These are phyloP conservation scores for Lizonia empirigonia DNA, from an alignment of 2,329 filamentous ascomycete species.

Conservation along the genomic window DNA sequence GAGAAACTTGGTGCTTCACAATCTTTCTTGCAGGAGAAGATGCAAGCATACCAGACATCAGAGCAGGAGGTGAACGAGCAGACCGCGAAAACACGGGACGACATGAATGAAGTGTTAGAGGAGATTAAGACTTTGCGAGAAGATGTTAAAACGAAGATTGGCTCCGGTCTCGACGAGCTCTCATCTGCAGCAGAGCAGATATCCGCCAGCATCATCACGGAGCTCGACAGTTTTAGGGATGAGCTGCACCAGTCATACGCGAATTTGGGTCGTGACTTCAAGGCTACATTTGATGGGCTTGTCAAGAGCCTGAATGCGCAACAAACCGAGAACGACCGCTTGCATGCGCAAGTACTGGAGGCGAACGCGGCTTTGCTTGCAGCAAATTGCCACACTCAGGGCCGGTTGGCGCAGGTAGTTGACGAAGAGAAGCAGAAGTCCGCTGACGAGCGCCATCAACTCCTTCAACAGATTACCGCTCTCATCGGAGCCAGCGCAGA, in stretches of 20 bases:
- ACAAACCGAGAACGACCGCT: constrained; percentile 72
- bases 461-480: constrained; percentile 77
- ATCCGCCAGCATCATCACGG: constrained; percentile 83
- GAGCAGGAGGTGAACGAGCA: constrained; percentile 71
- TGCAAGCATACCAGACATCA: constrained; percentile 69
- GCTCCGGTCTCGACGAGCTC: constrained; percentile 81
- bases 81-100: constrained; percentile 72
- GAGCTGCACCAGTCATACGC: constrained; percentile 84
- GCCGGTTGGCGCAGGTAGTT: constrained; percentile 70
- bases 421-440: constrained; percentile 77
- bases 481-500: constrained; percentile 77
- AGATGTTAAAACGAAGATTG: constrained; percentile 83
- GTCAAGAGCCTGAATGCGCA: constrained; percentile 76
- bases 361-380: constrained; percentile 72
- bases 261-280: constrained; percentile 83
- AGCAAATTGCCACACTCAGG: constrained; percentile 70
- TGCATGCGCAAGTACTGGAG: constrained; percentile 73
- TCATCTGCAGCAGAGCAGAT: constrained; percentile 86
- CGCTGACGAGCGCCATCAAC: constrained; percentile 71
- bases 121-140: constrained; percentile 91
- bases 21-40: constrained; percentile 71
- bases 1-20: constrained; percentile 73
- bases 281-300: constrained; percentile 80
- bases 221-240: constrained; percentile 82
- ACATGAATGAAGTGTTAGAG: constrained; percentile 89